Base-by-base conservation (phyloP, 768 basidiomycete species). In the Agaricus blazei region DNA sequence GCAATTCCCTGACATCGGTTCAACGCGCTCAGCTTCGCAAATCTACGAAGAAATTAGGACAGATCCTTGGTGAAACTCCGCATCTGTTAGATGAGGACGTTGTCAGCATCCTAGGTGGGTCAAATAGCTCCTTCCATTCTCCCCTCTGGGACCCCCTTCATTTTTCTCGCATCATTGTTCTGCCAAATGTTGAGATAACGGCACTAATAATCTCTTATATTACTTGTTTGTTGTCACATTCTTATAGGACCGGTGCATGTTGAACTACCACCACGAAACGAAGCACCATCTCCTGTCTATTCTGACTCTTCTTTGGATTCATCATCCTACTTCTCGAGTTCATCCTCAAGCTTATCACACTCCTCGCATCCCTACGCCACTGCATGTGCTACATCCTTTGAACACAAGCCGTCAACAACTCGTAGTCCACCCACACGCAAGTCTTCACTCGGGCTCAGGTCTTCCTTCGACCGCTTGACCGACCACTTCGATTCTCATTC, bases 41-140 rank as follows among this genome's bases (percentile, higher is more conserved):
- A 28, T 76, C 78, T 26, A 77, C 82, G 23, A 79, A 75, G 61
- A 87, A 85, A 68, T 74, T 87, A 23, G 76, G 77, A 23, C 76
- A 80, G 44, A 66, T 87, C 9, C 68, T 87, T 9, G 85, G 85
- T 11, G 70, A 75, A 19, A 78, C 82, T 14, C 85, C 84, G n/a
- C 81, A 77, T 55, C 69, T 85, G 31, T 58, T 81, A 9, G 83
- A 86, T 26, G 61, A 52, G 36, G 56, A 56, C 28, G 38, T 46
- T 41, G 57, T 45, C 27, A 51, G 54, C 19, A 45, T 50, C 11
- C 24, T 58, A 48, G 64, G 71, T 71, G 48, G 19, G 64, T 62
- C 37, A 12, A 19, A 27, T 28, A 28, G 7, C 12, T 47, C 26
- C 29, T 27, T 47, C 4, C 29, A 36, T 9, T 41, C 29, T 29